Percentiles rank a stretch among this genome's conserved stretches.
phyloP scores from a whole-genome alignment of 495 filamentous ascomycete species.

The Aspergillus indologenus region DNA sequence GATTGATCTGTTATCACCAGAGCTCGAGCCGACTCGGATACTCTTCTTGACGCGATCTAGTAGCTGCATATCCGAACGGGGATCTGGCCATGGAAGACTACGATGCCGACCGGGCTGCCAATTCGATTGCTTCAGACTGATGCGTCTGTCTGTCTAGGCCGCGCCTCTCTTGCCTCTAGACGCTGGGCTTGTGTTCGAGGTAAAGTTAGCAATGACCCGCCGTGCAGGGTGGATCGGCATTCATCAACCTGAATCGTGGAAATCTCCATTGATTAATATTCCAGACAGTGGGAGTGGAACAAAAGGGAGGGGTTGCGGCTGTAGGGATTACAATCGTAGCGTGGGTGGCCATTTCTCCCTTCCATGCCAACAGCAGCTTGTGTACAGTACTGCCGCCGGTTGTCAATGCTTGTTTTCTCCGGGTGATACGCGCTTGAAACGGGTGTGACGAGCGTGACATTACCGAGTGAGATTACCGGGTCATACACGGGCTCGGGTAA shows the following conservation, averaged over 20 bases:
- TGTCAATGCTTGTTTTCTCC: constrained; percentile 4
- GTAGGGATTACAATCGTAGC: constrained; percentile 6
- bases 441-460: constrained; percentile 15
- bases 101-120: constrained; percentile 1
- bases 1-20: background rate
- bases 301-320: constrained; percentile 6
- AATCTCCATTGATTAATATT: constrained; percentile 9
- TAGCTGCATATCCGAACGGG: background rate
- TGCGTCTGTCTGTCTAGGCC: background rate
- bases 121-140: background rate
- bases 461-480: constrained; percentile 13
- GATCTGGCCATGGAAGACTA: background rate
- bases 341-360: background rate
- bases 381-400: background rate
- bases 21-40: background rate
- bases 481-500: constrained; percentile 24
- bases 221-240: constrained; percentile 9
- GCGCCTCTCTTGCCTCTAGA: background rate
- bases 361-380: background rate
- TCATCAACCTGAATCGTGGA: constrained; percentile 8
- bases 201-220: constrained; percentile 3
- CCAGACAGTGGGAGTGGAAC: constrained; percentile 2
- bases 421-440: constrained; percentile 15
- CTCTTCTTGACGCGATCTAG: background rate
- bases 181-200: background rate